Conservation (phyloP, 768 basidiomycete genomes). For the Suillus discolor region DNA sequence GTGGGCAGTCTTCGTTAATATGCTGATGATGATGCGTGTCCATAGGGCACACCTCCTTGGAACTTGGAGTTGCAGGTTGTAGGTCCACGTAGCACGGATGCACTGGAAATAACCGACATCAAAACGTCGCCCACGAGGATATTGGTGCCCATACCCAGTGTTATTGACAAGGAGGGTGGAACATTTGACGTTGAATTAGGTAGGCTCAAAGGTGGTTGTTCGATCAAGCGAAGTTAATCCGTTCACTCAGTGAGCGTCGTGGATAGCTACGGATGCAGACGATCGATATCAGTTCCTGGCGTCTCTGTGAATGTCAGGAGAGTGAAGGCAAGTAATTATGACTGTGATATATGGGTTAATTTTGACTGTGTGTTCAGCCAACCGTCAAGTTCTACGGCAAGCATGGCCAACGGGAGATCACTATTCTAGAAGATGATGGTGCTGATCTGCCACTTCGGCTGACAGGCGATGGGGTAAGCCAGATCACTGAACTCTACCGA, state of each 20-base stretch:
- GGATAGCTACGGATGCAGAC: conserved; percentile 87
- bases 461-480: conserved; percentile 85
- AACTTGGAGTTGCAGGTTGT: conserved; percentile 82
- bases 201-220: conserved; percentile 33
- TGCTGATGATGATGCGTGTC: conserved; percentile 6
- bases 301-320: conserved; percentile 83
- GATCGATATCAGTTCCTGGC: conserved; percentile 73
- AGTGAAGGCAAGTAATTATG: conserved; percentile 56
- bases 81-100: conserved; percentile 68
- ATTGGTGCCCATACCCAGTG: conserved; percentile 67
- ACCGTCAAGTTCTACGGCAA: conserved; percentile 85
- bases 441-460: conserved; percentile 80
- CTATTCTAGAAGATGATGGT: conserved; percentile 73
- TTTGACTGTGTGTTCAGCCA: conserved; percentile 50
- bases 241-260: conserved; percentile 69
- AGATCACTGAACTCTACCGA: neutral
- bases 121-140: conserved; percentile 55
- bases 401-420: conserved; percentile 54
- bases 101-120: conserved; percentile 56
- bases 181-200: conserved; percentile 79
- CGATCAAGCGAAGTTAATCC: conserved; percentile 15
- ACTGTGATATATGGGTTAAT: neutral
- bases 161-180: conserved; percentile 69
- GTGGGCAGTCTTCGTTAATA: conserved; percentile 43
- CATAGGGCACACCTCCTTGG: conserved; percentile 89